phyloP scores from a whole-genome alignment of 192 early-diverging fungal genomes.

The Umbelopsis ramanniana region DNA sequence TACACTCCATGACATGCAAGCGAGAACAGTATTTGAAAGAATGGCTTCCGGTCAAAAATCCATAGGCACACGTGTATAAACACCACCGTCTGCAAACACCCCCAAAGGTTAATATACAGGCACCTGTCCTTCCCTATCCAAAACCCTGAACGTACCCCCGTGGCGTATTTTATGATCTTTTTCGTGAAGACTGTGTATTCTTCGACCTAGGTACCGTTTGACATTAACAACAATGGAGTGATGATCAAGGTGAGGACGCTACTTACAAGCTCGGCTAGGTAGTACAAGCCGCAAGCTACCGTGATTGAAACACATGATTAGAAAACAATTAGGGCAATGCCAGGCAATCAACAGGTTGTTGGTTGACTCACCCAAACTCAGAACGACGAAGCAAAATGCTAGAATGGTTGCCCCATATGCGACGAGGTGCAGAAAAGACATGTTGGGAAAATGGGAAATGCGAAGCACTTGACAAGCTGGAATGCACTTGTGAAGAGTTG shows the following conservation, averaged over 20 bases:
- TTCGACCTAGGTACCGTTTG: conserved; percentile 47
- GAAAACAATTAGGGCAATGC: not conserved
- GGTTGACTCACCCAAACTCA: conserved; percentile 56
- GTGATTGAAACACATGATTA: not conserved
- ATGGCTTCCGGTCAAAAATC: conserved; percentile 81
- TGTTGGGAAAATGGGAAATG: conserved; percentile 10
- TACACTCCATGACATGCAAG: conserved; percentile 81
- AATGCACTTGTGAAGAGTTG: no score
- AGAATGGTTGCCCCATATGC: conserved; percentile 55
- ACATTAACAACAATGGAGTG: conserved; percentile 5
- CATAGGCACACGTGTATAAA: conserved; percentile 72
- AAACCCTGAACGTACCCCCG: conserved; percentile 45
- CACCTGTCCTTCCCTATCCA: not conserved
- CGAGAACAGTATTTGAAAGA: conserved; percentile 71
- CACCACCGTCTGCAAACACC: conserved; percentile 54
- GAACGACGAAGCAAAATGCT: conserved; percentile 57
- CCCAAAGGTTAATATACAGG: not conserved
- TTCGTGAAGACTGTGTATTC: conserved; percentile 83
- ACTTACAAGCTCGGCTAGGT: conserved; percentile 70
- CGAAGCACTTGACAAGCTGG: not conserved
- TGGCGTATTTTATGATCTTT: conserved; percentile 70
- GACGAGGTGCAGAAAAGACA: conserved; percentile 48
- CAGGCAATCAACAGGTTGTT: no score
- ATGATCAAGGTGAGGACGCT: conserved; percentile 6
- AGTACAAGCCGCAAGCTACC: conserved; percentile 85